Evolutionary conservation across 805 yeast genomes (phyloP), one percentile per base, ranked within the genome.

Genomic region (Lachancea sp.): DNA sequence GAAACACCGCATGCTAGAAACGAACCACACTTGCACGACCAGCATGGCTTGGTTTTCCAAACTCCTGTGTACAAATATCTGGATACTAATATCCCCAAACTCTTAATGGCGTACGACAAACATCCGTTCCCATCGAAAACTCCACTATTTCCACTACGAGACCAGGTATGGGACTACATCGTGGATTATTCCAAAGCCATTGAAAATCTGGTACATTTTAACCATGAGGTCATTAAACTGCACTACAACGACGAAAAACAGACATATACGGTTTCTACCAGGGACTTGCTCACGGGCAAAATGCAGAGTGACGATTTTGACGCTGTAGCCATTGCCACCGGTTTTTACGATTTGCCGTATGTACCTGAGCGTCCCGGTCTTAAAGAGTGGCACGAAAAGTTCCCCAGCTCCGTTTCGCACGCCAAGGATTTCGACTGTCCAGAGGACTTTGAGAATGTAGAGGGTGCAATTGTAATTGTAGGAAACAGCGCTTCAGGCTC

Each of bases 401-500:
- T 56, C 46, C 82, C 83, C 1, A 68, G 61, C 2, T 63, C 72
- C 1, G 58, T 82, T 1, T 47, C 64, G 2, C 90, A 83, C 58
- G 71, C 88, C 6, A 77, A 77, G 45, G 60, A 69, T 26, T 83
- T 69, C 52, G 69, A 78, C 41, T 58, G 58, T 15, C 70, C 78
- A 0, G 65, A 64, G 1, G 67, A 64, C 11, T 80, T 67, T 43
- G 21, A 38, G 28, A 50, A 54, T 5, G 60, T 65, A 18, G 58
- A 65, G 32, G 52, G 52, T 11, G 68, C 61, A 23, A 76, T 80
- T 12, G 58, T 85, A 32, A 71, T 84, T 5, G 75, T 85, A n/a
- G 95, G 95, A 0, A 80, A 79, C 50, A 77, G 80, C 8, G 82
- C 92, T 2, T 78, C 87, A 22, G 95, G 90, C 20, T 73, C 77